Conservation (phyloP, 2,329 filamentous ascomycete genomes). For the Pyricularia sp. region DNA sequence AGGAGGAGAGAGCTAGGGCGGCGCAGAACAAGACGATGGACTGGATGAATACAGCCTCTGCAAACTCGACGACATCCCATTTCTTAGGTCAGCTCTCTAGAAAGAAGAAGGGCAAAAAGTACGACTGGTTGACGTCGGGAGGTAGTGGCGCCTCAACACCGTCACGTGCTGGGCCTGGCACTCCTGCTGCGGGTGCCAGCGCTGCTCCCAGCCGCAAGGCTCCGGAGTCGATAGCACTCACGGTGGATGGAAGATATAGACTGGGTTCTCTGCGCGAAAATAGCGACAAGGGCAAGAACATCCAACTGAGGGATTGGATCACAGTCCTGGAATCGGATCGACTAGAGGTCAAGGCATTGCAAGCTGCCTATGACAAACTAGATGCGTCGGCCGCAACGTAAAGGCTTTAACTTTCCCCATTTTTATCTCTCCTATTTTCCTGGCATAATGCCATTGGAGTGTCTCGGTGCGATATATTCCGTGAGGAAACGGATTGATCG, state of each 20-base stretch:
- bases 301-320: constrained; percentile 77
- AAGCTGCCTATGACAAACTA: constrained; percentile 40
- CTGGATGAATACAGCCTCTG: constrained; percentile 58
- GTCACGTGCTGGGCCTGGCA: constrained; percentile 19
- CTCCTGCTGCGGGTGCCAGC: constrained; percentile 17
- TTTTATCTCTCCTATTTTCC: not conserved
- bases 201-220: constrained; percentile 11
- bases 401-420: not conserved
- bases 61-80: constrained; percentile 69
- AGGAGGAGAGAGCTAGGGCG: constrained; percentile 65
- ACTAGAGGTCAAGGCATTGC: constrained; percentile 48
- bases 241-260: constrained; percentile 45
- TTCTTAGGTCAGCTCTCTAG: constrained; percentile 39
- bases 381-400: constrained; percentile 34
- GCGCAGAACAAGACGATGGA: constrained; percentile 68
- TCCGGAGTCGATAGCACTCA: constrained; percentile 29
- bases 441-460: not conserved
- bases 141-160: constrained; percentile 41
- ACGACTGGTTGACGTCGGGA: constrained; percentile 59
- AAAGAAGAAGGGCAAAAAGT: constrained; percentile 46
- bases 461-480: not conserved
- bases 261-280: constrained; percentile 71
- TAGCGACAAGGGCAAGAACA: constrained; percentile 58
- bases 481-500: not conserved
- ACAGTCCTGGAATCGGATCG: constrained; percentile 62